Conservation (phyloP, 805 yeast genomes). For the Danielia oregonensis region DNA sequence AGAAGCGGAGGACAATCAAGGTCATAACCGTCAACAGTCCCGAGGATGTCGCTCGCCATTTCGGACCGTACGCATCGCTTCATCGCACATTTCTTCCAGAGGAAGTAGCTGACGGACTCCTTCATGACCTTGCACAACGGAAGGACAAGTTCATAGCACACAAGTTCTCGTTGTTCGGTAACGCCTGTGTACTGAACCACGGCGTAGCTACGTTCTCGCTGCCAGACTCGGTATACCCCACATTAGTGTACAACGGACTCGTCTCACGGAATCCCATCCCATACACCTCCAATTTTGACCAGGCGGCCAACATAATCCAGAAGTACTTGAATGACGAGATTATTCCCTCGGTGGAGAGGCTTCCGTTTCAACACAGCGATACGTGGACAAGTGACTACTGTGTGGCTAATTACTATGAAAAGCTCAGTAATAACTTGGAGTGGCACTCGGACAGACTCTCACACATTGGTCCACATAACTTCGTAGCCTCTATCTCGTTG, state of each 20-base stretch:
- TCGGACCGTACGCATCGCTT: constrained; percentile 48
- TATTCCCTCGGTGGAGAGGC: constrained; percentile 24
- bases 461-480: constrained; percentile 67
- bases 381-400: constrained; percentile 54
- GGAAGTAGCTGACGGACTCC: constrained; percentile 43
- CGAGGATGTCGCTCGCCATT: constrained; percentile 44
- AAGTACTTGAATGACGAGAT: constrained; percentile 35
- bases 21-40: constrained; percentile 46
- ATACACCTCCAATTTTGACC: constrained; percentile 39
- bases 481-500: constrained; percentile 61
- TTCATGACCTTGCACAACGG: constrained; percentile 41
- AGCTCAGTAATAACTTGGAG: constrained; percentile 51
- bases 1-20: not conserved
- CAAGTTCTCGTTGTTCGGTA: constrained; percentile 61
- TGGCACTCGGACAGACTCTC: constrained; percentile 78
- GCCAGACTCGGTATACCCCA: constrained; percentile 15
- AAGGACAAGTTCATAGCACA: constrained; percentile 36
- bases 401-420: constrained; percentile 54
- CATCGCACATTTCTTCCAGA: constrained; percentile 51
- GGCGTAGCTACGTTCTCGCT: constrained; percentile 24
- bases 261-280: constrained; percentile 17
- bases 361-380: constrained; percentile 35
- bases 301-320: constrained; percentile 37
- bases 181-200: constrained; percentile 59
- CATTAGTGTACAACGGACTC: constrained; percentile 42